These are phyloP conservation scores for Fallopia convolvulus DNA, from an alignment of 148 eudicot species.

Conservation along the genomic window DNA sequence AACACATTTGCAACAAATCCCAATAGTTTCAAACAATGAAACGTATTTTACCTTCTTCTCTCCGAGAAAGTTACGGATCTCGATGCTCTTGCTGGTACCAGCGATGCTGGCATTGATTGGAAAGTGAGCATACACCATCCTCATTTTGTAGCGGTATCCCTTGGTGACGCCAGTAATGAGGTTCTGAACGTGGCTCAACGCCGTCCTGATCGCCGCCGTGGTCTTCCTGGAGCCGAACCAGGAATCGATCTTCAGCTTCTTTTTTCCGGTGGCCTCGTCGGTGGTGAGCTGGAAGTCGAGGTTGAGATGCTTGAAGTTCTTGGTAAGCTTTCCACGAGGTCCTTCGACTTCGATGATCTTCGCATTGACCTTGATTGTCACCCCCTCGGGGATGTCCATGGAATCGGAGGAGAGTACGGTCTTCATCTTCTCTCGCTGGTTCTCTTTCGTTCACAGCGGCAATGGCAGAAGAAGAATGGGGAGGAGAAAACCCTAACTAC, in stretches of 20 bases:
- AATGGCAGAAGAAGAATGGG: neutral
- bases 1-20: neutral
- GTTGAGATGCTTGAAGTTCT: slow-evolving; percentile 14
- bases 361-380: slow-evolving; percentile 8
- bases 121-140: slow-evolving; percentile 15
- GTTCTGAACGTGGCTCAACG: slow-evolving; percentile 11
- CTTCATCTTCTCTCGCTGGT: slow-evolving; percentile 9
- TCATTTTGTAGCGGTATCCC: slow-evolving; percentile 13
- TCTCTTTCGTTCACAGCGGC: slow-evolving; percentile 6
- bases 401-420: slow-evolving; percentile 9
- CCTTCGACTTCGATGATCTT: slow-evolving; percentile 11
- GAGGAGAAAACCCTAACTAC: neutral
- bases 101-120: slow-evolving; percentile 11
- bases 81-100: neutral
- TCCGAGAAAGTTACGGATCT: slow-evolving; percentile 14
- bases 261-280: slow-evolving; percentile 9
- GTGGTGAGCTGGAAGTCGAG: slow-evolving; percentile 14
- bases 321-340: slow-evolving; percentile 11
- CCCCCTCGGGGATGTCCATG: slow-evolving; percentile 13
- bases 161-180: slow-evolving; percentile 10
- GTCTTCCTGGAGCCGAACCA: slow-evolving; percentile 13
- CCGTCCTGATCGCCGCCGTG: slow-evolving; percentile 12
- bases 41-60: slow-evolving; percentile 3
- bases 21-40: neutral
- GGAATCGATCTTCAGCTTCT: slow-evolving; percentile 12